Conservation (phyloP, 768 basidiomycete genomes). For the Lentinula aciculospora region DNA sequence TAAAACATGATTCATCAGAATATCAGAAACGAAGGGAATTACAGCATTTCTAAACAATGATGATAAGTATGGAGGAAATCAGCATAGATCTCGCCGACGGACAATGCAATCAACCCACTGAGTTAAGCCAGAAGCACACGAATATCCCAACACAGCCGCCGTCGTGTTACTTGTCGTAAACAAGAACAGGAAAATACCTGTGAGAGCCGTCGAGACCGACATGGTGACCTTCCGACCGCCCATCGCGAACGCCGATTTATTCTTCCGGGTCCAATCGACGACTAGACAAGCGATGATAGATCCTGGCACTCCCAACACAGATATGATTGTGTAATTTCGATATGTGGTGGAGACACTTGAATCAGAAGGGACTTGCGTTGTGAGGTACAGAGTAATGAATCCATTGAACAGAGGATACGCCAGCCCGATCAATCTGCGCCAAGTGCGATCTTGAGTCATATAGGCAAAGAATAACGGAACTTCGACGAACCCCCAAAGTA, state of each 20-base stretch:
- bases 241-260: conserved; percentile 22
- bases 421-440: conserved; percentile 38
- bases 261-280: conserved; percentile 35
- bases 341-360: conserved; percentile 24
- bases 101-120: conserved; percentile 23
- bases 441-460: not conserved
- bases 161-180: conserved; percentile 42
- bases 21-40: not conserved
- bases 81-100: not conserved
- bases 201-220: conserved; percentile 36
- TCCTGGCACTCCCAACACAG: conserved; percentile 40
- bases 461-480: not conserved
- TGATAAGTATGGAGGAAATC: not conserved
- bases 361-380: conserved; percentile 21
- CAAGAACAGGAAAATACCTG: conserved; percentile 43
- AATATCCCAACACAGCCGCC: conserved; percentile 36
- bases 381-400: conserved; percentile 46
- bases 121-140: conserved; percentile 37
- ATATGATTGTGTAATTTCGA: conserved; percentile 47
- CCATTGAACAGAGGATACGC: conserved; percentile 49
- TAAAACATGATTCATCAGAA: not conserved
- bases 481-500: conserved; percentile 42
- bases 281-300: conserved; percentile 41
- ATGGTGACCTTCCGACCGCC: conserved; percentile 45
- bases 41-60: not conserved